Evolutionary conservation across 108 stramenopile species (phyloP).

Genomic region (Schizochytrium sp.): DNA sequence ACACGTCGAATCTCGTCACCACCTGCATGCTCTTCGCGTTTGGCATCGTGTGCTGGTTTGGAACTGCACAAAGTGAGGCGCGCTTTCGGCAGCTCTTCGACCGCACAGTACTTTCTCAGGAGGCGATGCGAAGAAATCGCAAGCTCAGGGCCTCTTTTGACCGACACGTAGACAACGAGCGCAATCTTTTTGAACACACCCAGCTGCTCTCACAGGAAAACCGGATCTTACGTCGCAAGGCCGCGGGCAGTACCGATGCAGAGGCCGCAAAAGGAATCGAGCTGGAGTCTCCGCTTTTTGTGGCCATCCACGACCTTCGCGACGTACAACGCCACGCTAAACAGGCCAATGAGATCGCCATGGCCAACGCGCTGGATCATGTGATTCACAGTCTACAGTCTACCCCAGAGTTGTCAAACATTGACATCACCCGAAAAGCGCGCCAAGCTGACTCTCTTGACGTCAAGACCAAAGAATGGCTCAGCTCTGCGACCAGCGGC

Average conservation of each 20-base stretch:
- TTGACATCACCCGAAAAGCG: background rate
- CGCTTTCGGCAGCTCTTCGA: background rate
- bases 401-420: background rate
- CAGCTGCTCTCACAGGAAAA: background rate
- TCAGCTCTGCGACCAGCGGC: constrained; percentile 1
- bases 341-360: no score
- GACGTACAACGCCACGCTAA: background rate
- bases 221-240: background rate
- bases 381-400: background rate
- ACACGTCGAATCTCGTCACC: background rate
- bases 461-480: background rate
- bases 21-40: background rate
- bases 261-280: background rate
- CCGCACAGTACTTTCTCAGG: background rate
- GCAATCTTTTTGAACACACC: background rate
- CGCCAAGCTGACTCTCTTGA: background rate
- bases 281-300: background rate
- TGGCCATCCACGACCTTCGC: background rate
- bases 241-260: background rate
- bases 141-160: constrained; percentile 9
- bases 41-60: background rate
- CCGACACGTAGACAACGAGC: constrained; percentile 1
- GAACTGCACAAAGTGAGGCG: background rate
- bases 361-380: background rate
- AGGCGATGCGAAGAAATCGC: constrained; percentile 3